Evolutionary conservation across 805 yeast genomes (phyloP).

Genomic region (Brettanomyces sp.): DNA sequence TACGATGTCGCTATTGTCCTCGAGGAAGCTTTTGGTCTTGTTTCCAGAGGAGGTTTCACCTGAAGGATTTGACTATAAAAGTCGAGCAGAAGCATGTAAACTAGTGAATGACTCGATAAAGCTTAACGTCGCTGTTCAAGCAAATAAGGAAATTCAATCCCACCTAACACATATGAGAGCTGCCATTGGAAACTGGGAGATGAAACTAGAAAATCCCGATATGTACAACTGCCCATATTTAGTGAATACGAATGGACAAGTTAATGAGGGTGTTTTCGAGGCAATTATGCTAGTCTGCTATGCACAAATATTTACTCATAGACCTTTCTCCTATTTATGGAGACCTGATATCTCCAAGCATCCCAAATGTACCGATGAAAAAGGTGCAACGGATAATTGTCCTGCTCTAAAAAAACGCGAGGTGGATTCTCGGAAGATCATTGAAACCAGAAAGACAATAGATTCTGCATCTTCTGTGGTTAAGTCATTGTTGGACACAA

Average conservation of each 20-base stretch:
- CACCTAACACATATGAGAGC: conserved; percentile 33
- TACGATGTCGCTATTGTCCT: conserved; percentile 31
- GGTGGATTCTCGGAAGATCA: conserved; percentile 35
- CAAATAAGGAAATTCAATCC: conserved; percentile 28
- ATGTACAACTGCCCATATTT: conserved; percentile 33
- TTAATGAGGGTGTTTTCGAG: conserved; percentile 48
- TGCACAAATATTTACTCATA: conserved; percentile 45
- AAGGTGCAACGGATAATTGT: conserved; percentile 21
- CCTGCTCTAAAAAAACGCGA: conserved; percentile 23
- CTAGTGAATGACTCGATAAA: conserved; percentile 42
- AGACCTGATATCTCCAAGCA: conserved; percentile 36
- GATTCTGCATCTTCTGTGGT: conserved; percentile 45
- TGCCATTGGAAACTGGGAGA: conserved; percentile 41
- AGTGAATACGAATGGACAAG: conserved; percentile 32
- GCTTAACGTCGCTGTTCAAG: conserved; percentile 36
- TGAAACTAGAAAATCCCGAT: conserved; percentile 35
- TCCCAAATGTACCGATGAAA: conserved; percentile 27
- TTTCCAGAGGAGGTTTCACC: conserved; percentile 31
- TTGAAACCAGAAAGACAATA: conserved; percentile 45
- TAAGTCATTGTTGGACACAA: conserved; percentile 36
- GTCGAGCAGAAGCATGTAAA: conserved; percentile 36
- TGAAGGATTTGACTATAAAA: conserved; percentile 34
- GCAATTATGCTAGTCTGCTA: conserved; percentile 38
- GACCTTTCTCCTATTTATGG: conserved; percentile 47
- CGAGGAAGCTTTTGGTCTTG: conserved; percentile 25